Evolutionary conservation across 106 monocot species (phyloP).

Genomic region (Chionographis japonica): DNA sequence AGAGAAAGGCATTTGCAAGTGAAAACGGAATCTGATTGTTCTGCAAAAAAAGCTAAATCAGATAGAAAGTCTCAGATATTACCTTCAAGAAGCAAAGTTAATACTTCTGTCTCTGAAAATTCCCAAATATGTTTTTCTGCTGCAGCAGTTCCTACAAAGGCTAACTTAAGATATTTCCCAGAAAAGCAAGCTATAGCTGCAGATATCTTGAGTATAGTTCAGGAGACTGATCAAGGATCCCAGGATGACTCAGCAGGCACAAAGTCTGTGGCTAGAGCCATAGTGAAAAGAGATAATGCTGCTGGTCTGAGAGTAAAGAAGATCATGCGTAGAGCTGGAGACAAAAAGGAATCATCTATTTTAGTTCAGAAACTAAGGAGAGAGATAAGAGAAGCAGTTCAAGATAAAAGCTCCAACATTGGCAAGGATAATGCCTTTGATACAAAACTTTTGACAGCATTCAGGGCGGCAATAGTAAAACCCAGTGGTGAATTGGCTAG

Average conservation of each 20-base stretch:
- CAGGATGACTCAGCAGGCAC: conserved; percentile 3
- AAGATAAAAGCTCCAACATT: conserved; percentile 23
- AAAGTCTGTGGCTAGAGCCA: conserved; percentile 6
- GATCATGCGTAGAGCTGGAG: conserved; percentile 62
- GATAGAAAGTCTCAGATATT: conserved; percentile 18
- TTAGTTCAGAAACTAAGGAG: conserved; percentile 67
- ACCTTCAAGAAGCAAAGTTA: conserved; percentile 7
- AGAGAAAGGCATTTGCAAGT: conserved; percentile 11
- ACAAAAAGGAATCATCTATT: conserved; percentile 42
- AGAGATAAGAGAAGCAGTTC: conserved; percentile 68
- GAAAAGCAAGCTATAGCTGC: conserved; percentile 12
- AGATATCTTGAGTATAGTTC: conserved; percentile 87
- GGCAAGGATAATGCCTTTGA: conserved; percentile 44
- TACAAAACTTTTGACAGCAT: conserved; percentile 72
- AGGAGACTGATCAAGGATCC: conserved; percentile 16
- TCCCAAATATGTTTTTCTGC: conserved; percentile 4
- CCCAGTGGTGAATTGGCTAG: conserved; percentile 18
- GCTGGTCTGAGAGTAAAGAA: conserved; percentile 74
- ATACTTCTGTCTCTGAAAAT: conserved; percentile 8
- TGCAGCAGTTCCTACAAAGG: conserved; percentile 1
- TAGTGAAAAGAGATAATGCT: conserved; percentile 27
- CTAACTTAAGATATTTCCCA: conserved; percentile 3
- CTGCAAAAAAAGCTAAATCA: conserved; percentile 35
- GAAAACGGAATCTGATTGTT: conserved; percentile 2
- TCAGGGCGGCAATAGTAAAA: conserved; percentile 62